A percentile compares a stretch with the other conserved stretches of the same genome.
These are phyloP conservation scores for Echinochloa phyllopogon DNA, from an alignment of 176 grass and related monocot genomes.

Conservation along the genomic window DNA sequence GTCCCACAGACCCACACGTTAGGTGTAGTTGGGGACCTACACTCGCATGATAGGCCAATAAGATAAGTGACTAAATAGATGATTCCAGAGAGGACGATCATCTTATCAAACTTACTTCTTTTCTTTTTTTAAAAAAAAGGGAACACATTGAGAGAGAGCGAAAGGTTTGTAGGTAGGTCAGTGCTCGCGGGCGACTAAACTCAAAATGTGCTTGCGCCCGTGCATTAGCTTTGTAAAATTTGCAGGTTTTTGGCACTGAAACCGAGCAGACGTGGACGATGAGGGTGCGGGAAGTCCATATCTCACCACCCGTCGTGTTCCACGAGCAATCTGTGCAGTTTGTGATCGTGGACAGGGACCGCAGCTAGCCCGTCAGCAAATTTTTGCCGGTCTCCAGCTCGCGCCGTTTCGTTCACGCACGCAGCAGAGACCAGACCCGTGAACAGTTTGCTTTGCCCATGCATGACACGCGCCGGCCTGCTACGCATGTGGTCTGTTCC, in stretches of 20 bases:
- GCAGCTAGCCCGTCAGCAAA: background rate
- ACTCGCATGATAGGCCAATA: background rate
- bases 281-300: background rate
- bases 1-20: background rate
- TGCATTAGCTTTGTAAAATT: background rate
- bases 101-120: background rate
- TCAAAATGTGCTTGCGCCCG: background rate
- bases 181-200: background rate
- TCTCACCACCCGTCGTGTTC: background rate
- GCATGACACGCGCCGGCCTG: background rate
- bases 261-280: background rate
- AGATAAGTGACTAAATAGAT: constrained; percentile 16
- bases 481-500: background rate
- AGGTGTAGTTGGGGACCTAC: constrained; percentile 40
- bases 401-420: background rate
- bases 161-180: too few species aligned
- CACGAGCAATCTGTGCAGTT: background rate
- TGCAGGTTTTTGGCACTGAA: background rate
- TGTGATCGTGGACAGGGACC: background rate
- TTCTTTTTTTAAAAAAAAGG: background rate
- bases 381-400: background rate
- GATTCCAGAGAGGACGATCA: constrained; percentile 2
- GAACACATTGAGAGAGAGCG: background rate
- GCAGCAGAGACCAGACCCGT: background rate
- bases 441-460: background rate